Base-by-base conservation (phyloP, 2,329 filamentous ascomycete genomes). In the Penicillium crustosum region DNA sequence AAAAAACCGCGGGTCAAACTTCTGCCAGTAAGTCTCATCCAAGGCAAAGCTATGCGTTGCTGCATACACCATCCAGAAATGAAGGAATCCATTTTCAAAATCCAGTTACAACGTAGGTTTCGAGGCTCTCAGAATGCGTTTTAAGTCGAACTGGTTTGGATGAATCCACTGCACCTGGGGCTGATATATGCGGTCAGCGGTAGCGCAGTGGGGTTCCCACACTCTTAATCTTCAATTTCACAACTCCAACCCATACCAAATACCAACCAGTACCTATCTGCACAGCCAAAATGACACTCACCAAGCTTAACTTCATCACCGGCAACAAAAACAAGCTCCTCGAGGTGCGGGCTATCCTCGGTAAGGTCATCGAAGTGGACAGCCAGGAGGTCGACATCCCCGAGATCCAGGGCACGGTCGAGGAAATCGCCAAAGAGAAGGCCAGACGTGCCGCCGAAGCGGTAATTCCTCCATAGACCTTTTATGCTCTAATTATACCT, bases 241-340 rank as follows among this genome's bases (percentile, higher is more conserved):
- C 49, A 59, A 44, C 39, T 42, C 17, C 27, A 31, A 51, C n/a
- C 19, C 39, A 41, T 33, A 57, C 51, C n/a, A 19, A 53, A 41
- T 33, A 57, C 44, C 41, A 31, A 51, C 39, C 35, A 13, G 7
- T 50, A 10, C n/a, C 45, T 36, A 25, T 17, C 33, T 29, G 27
- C 41, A 52, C 35, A 39, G 55, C 42, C 48, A 83, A 83, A 78
- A 73, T 78, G 49, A 74, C 78, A 43, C 79, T 80, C 64, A 77
- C 81, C 62, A 72, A 70, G 19, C 79, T 99, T 64, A 93, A 95
- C 77, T 99, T 99, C 80, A 96, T 99, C 73, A 97, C 93, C 2
- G 90, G 93, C 76, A 99, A 99, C 78, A 86, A 88, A 70, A 95
- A 96, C 80, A 99, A 99, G 80, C 83, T 99, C 55, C 80, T 83